phyloP scores from a whole-genome alignment of 495 filamentous ascomycete species.

The Penicillium alfredii region DNA sequence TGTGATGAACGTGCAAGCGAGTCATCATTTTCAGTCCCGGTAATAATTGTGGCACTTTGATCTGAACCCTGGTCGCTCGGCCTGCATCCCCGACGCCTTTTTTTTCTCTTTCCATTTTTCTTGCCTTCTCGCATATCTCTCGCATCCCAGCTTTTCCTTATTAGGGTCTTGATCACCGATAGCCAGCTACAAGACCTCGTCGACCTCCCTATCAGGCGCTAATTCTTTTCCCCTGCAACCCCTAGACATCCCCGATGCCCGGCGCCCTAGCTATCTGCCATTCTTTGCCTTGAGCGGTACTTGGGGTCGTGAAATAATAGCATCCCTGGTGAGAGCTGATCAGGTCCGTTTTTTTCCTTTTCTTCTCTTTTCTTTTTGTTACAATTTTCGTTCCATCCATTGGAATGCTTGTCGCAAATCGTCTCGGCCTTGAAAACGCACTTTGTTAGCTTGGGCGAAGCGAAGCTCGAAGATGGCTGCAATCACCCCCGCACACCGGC shows the following conservation, averaged over 20 bases:
- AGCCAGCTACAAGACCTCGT: slow-evolving; percentile 13
- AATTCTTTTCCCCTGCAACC: slow-evolving; percentile 8
- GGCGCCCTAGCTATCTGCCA: slow-evolving; percentile 11
- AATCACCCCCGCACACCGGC: no score
- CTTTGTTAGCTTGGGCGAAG: no score
- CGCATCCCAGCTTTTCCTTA: slow-evolving; percentile 12
- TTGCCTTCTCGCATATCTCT: slow-evolving; percentile 15
- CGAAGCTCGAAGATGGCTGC: no score
- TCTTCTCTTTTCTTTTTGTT: slow-evolving; percentile 1
- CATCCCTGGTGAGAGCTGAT: slow-evolving; percentile 9
- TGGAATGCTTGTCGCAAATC: no score
- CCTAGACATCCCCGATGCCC: slow-evolving; percentile 15
- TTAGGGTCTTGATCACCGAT: slow-evolving; percentile 16
- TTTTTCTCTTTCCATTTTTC: slow-evolving; percentile 1
- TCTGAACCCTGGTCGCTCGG: no score
- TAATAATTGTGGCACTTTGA: slow-evolving; percentile 10
- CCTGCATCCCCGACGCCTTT: slow-evolving; percentile 12
- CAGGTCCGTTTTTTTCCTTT: slow-evolving; percentile 15
- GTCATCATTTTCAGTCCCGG: slow-evolving; percentile 1
- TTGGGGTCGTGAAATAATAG: slow-evolving; percentile 19
- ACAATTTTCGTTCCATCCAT: slow-evolving; percentile 1
- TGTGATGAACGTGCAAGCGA: slow-evolving; percentile 28
- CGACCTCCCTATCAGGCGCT: slow-evolving; percentile 14
- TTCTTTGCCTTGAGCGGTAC: slow-evolving; percentile 15
- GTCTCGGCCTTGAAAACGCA: no score